Percentiles rank a stretch among this genome's conserved stretches.
Evolutionary conservation across 768 basidiomycete genomes (phyloP).

Genomic region (Inosperma sp.): DNA sequence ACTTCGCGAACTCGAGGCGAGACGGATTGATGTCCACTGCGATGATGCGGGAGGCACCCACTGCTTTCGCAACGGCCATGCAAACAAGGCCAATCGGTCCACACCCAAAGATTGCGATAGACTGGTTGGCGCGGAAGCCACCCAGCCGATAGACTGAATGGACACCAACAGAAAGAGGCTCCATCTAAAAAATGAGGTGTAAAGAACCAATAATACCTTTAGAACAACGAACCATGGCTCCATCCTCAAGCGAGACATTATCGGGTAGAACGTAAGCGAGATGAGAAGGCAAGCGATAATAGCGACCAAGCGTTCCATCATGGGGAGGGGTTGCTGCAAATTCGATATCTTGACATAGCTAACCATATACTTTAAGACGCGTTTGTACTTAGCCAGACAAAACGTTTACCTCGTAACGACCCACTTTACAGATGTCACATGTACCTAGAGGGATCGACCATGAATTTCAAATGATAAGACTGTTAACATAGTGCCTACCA

Average conservation of each 20-base stretch:
- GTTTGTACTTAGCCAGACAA: not conserved
- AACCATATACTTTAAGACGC: not conserved
- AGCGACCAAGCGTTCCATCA: constrained; percentile 84
- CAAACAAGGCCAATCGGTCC: constrained; percentile 86
- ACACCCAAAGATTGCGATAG: constrained; percentile 82
- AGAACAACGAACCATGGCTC: constrained; percentile 70
- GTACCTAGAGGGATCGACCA: constrained; percentile 29
- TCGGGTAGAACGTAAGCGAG: constrained; percentile 80
- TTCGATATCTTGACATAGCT: constrained; percentile 78
- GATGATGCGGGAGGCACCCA: constrained; percentile 80
- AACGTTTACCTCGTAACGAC: constrained; percentile 68
- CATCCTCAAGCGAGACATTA: constrained; percentile 86
- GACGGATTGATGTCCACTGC: constrained; percentile 74
- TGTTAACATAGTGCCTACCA: constrained; percentile 33
- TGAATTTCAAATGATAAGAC: constrained; percentile 1
- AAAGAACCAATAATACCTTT: not conserved
- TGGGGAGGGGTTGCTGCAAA: constrained; percentile 94
- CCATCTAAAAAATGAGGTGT: constrained; percentile 53
- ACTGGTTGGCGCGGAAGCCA: constrained; percentile 64
- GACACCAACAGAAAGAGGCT: constrained; percentile 89
- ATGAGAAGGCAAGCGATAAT: constrained; percentile 83
- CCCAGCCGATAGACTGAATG: constrained; percentile 83
- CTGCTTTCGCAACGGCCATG: constrained; percentile 94
- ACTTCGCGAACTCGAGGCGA: constrained; percentile 82
- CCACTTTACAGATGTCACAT: constrained; percentile 82